Conservation (phyloP, 2,329 filamentous ascomycete species). For the Sclerotinia spermophila region DNA sequence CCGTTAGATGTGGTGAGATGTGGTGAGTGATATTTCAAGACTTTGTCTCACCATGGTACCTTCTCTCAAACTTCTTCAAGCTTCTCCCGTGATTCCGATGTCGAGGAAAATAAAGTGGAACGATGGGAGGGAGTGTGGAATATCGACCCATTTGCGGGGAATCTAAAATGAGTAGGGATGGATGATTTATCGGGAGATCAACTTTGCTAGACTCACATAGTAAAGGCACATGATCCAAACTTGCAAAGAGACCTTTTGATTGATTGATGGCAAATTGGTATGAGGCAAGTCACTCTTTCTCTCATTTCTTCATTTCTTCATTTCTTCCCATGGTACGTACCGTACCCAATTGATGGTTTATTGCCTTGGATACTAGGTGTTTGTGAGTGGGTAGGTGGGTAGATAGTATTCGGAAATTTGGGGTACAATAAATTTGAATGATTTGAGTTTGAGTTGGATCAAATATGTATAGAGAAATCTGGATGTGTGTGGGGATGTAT, state of each 20-base stretch:
- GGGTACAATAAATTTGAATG: not conserved
- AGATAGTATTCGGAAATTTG: not conserved
- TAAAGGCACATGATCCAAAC: not conserved
- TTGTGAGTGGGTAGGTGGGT: too few relatives aligned
- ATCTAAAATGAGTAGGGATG: not conserved
- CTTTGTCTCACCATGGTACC: not conserved
- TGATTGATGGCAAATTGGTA: not conserved
- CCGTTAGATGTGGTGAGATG: not conserved
- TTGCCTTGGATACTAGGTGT: not conserved
- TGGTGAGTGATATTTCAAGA: not conserved
- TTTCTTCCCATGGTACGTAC: not conserved
- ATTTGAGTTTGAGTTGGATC: not conserved
- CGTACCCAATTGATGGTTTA: not conserved
- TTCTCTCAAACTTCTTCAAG: not conserved
- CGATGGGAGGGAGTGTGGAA: not conserved
- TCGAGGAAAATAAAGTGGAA: not conserved
- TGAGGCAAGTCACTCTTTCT: not conserved
- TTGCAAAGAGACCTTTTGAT: not conserved
- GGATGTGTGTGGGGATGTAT: too few relatives aligned
- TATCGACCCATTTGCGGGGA: slow-evolving; percentile 5
- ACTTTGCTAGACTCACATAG: not conserved
- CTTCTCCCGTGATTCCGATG: not conserved
- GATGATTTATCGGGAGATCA: not conserved
- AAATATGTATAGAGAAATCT: not conserved
- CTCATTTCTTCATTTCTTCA: too few relatives aligned